Base-by-base conservation (phyloP, 352 stramenopile species). In the Poterioochromonas sp. region DNA sequence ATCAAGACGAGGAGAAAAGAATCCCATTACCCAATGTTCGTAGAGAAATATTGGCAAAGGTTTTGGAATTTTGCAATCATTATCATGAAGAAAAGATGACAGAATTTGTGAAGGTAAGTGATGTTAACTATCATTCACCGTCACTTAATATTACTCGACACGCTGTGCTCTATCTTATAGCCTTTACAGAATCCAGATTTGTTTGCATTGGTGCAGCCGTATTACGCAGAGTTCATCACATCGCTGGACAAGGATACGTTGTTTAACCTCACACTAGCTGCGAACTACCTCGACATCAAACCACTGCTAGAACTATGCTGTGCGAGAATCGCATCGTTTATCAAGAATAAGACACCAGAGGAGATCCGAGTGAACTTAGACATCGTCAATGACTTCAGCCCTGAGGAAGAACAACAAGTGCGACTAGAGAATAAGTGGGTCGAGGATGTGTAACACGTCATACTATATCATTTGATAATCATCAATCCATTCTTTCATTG, bases 251-350 rank as follows among this genome's bases (percentile, higher is more conserved):
- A 99, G 87, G 93, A 98, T 62, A 89, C 97, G n/a, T 86, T 99
- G n/a, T 99, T 99, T 84, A 94, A 99, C 86, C 87, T 99, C 29
- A 98, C 99, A 79, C 84, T 98, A 64, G 95, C 95, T 0, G 95
- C 96, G 34, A 99, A 99, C 84, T 99, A 98, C 88, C 97, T 99
- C 93, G 96, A 98, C 84, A 98, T 99, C 84, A 98, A 98, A 87
- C 91, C 88, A 74, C 83, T 95, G 77, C 83, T 97, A 88, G 88
- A 99, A 93, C 79, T 95, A 64, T 94, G 90, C 8, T 95, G 90
- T 81, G 89, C 90, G 1, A 95, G 90, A 29, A 89, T 96, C 15
- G 82, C 73, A 22, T 60, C 78, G 68, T 93, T 93, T 87, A 93
- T 94, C 83, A 96, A 93, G 85, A 90, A 90, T 79, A 99, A 99